Evolutionary conservation across 768 basidiomycete genomes (phyloP).

Genomic region (Mycena vulgaris): DNA sequence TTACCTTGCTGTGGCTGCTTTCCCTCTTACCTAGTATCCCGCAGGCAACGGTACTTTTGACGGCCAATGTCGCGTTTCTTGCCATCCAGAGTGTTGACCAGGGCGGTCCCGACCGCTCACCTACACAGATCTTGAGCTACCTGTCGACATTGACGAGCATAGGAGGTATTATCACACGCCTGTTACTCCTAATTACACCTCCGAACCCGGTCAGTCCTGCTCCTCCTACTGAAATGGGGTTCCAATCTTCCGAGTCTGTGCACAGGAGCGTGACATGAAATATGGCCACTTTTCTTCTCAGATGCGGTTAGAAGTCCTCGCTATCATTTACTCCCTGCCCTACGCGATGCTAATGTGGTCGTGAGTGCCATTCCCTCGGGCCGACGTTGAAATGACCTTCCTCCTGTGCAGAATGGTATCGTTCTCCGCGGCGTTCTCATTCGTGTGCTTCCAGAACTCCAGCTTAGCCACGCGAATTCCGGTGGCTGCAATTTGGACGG

Average conservation of each 20-base stretch:
- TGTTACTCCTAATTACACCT: conserved; percentile 56
- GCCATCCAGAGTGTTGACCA: conserved; percentile 63
- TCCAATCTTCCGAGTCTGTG: too few species aligned
- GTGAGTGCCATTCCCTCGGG: conserved; percentile 53
- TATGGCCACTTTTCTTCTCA: not conserved
- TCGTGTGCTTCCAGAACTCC: conserved; percentile 51
- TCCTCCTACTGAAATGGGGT: too few species aligned
- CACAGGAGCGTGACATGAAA: not conserved
- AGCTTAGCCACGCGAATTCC: conserved; percentile 45
- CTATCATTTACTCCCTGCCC: conserved; percentile 69
- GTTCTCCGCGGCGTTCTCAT: conserved; percentile 57
- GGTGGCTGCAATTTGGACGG: conserved; percentile 49
- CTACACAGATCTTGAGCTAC: conserved; percentile 66
- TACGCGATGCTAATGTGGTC: conserved; percentile 74
- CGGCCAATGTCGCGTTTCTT: conserved; percentile 74
- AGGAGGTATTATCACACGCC: conserved; percentile 64
- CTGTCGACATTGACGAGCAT: conserved; percentile 64
- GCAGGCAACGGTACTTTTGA: conserved; percentile 71
- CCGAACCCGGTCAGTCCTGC: too few species aligned
- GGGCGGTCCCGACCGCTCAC: conserved; percentile 46
- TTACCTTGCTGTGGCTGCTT: not conserved
- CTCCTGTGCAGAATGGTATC: conserved; percentile 52
- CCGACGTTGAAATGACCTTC: not conserved
- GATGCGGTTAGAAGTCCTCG: conserved; percentile 65
- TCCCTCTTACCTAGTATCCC: not conserved